phyloP scores from a whole-genome alignment of 2,329 filamentous ascomycete species.

The Immersiporthe knoxdaviesiana region DNA sequence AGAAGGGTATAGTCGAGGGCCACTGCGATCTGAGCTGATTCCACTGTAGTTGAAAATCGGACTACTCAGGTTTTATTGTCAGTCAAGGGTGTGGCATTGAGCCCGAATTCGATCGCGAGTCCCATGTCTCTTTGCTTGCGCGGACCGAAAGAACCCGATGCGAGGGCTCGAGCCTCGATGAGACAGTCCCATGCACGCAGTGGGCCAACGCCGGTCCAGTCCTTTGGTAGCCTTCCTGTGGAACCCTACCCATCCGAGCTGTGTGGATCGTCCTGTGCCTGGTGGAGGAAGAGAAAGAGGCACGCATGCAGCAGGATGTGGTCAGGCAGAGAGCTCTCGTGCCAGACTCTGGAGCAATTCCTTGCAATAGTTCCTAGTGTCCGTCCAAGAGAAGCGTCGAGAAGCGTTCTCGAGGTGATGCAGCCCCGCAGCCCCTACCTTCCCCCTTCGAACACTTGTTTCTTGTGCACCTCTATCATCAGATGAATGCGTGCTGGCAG shows the following conservation, averaged over 20 bases:
- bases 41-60: background rate
- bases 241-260: background rate
- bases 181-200: slow-evolving; percentile 9
- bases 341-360: background rate
- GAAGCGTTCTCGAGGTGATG: background rate
- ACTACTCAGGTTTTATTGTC: background rate
- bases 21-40: background rate
- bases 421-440: background rate
- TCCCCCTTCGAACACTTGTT: background rate
- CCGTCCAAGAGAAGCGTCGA: background rate
- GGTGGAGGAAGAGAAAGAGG: background rate
- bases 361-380: background rate
- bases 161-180: background rate
- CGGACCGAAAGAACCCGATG: slow-evolving; percentile 4
- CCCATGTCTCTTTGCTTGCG: background rate
- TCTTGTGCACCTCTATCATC: background rate
- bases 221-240: background rate
- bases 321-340: background rate
- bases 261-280: background rate
- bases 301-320: background rate
- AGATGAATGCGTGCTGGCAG: background rate
- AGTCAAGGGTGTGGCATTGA: background rate
- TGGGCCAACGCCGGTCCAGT: background rate
- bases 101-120: background rate
- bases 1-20: background rate